Conservation (phyloP, 2,329 filamentous ascomycete species). For the Pseudopithomyces maydicus region DNA sequence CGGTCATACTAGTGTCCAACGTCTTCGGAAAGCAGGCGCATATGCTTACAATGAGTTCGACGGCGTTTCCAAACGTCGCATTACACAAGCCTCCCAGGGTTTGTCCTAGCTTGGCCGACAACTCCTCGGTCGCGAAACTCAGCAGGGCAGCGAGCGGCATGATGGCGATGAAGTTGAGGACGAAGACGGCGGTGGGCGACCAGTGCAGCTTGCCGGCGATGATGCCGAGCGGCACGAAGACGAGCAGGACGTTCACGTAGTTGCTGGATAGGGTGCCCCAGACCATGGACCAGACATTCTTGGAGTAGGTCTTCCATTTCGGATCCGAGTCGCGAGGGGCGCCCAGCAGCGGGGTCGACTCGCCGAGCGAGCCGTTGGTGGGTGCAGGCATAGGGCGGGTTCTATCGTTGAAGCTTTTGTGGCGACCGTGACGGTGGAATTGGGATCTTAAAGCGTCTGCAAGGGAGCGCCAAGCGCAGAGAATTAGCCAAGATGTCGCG, state of each 20-base stretch:
- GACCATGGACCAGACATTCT: conserved; percentile 41
- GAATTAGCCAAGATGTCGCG: conserved; percentile 30
- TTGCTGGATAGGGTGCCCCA: conserved; percentile 55
- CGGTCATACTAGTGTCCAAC: not conserved
- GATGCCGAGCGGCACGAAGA: conserved; percentile 76
- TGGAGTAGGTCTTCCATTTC: conserved; percentile 33
- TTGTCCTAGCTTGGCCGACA: conserved; percentile 73
- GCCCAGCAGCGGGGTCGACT: conserved; percentile 38
- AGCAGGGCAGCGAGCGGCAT: conserved; percentile 75
- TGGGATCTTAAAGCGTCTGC: conserved; percentile 40
- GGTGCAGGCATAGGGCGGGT: conserved; percentile 27
- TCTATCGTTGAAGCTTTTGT: conserved; percentile 17
- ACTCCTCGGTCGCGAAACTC: conserved; percentile 79
- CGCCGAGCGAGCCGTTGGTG: conserved; percentile 32
- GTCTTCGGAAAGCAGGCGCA: not conserved
- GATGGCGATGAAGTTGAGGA: conserved; percentile 81
- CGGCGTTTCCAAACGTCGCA: conserved; percentile 79
- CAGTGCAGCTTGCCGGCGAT: conserved; percentile 66
- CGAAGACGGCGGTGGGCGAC: conserved; percentile 71
- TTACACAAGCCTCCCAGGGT: conserved; percentile 76
- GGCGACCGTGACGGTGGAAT: conserved; percentile 37
- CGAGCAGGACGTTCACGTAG: conserved; percentile 71
- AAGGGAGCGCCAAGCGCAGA: conserved; percentile 19
- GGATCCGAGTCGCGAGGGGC: conserved; percentile 27
- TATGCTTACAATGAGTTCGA: conserved; percentile 71